Evolutionary conservation across 179 eudicot species (phyloP).

Genomic region (Silene coronaria): DNA sequence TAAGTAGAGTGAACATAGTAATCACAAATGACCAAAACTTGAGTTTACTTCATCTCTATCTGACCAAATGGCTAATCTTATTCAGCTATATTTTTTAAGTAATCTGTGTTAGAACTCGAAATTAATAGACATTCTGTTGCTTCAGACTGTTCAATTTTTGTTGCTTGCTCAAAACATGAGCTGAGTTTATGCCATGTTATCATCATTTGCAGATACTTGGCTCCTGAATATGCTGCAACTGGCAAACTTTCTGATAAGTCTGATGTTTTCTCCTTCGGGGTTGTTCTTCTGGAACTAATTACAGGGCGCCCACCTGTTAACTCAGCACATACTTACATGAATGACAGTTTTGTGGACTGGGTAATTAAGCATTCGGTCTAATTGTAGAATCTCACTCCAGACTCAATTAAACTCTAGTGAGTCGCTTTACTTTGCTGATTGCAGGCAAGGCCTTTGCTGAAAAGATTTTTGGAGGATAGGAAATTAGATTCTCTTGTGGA

Average conservation of each 20-base stretch:
- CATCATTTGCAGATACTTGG: constrained; percentile 57
- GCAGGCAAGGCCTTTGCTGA: constrained; percentile 57
- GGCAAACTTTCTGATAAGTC: constrained; percentile 96
- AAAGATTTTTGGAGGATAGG: constrained; percentile 41
- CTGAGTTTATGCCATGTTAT: constrained; percentile 2
- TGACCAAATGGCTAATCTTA: too few species aligned
- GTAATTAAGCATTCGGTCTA: constrained; percentile 37
- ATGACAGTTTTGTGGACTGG: constrained; percentile 94
- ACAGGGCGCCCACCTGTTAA: constrained; percentile 83
- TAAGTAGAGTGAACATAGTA: too few species aligned
- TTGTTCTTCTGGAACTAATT: constrained; percentile 84
- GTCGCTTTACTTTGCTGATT: neutral
- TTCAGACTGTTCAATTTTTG: neutral
- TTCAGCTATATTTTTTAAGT: too few species aligned
- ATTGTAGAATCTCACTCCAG: neutral
- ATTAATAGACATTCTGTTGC: neutral
- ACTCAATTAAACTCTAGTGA: neutral
- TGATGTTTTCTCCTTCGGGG: constrained; percentile 95
- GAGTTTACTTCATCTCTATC: too few species aligned
- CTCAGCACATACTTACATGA: constrained; percentile 46
- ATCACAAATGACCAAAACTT: too few species aligned
- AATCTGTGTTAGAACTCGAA: neutral
- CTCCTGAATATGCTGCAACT: constrained; percentile 92
- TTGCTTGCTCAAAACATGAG: neutral
- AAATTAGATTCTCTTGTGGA: constrained; percentile 46